These are phyloP conservation scores for Lolium rigidum DNA, from an alignment of 176 grass and related monocot species.

Conservation along the genomic window DNA sequence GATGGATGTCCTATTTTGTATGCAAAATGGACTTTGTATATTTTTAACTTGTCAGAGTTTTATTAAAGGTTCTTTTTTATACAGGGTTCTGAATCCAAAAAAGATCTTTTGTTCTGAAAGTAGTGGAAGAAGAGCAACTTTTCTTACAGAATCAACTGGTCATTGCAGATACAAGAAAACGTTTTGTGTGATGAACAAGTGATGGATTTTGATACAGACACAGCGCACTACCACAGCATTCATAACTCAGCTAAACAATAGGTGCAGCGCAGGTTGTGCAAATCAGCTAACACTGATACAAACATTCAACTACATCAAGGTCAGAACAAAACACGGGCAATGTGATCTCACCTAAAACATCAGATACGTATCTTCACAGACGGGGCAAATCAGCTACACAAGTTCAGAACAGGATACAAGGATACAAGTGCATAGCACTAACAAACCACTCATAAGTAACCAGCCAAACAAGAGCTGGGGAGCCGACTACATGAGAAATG, in stretches of 20 bases:
- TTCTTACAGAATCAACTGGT: not conserved
- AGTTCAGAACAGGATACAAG: no score
- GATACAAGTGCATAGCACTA: constrained; percentile 1
- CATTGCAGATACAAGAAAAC: not conserved
- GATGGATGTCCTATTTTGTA: not conserved
- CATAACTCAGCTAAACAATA: not conserved
- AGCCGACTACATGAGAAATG: constrained; percentile 22
- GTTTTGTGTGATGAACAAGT: not conserved
- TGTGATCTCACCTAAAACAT: no score
- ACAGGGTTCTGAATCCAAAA: no score
- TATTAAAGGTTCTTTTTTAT: no score
- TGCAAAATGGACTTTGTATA: not conserved
- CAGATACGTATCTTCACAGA: no score
- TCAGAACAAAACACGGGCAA: not conserved
- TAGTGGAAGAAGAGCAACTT: not conserved
- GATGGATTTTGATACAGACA: not conserved
- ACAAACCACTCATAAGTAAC: not conserved
- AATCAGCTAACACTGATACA: no score
- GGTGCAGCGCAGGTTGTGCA: not conserved
- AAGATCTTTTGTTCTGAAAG: no score
- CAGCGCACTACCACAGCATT: not conserved
- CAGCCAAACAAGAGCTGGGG: not conserved
- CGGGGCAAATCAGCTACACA: not conserved
- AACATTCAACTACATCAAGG: not conserved
- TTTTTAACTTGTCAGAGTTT: not conserved